Evolutionary conservation across 202 grass and related monocot genomes (phyloP).

Genomic region (Elaeis oleifera): DNA sequence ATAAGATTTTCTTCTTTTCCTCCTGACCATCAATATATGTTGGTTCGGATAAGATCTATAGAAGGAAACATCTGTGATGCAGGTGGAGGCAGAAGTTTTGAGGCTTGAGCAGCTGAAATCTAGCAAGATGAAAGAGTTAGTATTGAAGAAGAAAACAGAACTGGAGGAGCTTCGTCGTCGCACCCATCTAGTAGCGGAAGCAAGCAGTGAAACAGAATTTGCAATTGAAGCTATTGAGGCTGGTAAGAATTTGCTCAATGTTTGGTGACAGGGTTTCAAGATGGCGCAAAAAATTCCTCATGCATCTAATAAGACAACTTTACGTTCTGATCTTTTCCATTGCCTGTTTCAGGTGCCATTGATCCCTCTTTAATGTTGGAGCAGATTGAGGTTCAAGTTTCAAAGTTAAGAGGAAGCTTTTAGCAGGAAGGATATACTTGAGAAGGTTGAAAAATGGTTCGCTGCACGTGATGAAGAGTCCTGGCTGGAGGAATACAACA

Average conservation of each 20-base stretch:
- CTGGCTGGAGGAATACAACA: slow-evolving; percentile 97
- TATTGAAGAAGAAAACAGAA: slow-evolving; percentile 87
- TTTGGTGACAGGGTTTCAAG: no score
- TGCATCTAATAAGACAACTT: background rate
- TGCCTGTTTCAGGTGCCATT: slow-evolving; percentile 51
- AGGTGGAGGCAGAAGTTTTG: slow-evolving; percentile 85
- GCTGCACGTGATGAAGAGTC: slow-evolving; percentile 81
- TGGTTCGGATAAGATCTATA: slow-evolving; percentile 12
- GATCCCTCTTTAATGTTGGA: slow-evolving; percentile 70
- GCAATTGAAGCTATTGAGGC: slow-evolving; percentile 65
- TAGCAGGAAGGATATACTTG: slow-evolving; percentile 88
- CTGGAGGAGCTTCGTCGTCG: slow-evolving; percentile 65
- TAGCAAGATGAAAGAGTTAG: slow-evolving; percentile 87
- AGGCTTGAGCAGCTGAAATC: slow-evolving; percentile 83
- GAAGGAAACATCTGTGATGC: slow-evolving; percentile 17
- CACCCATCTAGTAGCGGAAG: slow-evolving; percentile 57
- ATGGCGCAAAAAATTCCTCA: no score
- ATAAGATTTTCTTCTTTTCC: slow-evolving; percentile 5
- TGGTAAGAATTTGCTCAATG: slow-evolving; percentile 28
- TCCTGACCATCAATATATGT: background rate
- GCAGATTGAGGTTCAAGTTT: slow-evolving; percentile 72
- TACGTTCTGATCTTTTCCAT: slow-evolving; percentile 5
- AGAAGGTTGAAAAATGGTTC: slow-evolving; percentile 83
- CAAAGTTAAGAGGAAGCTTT: slow-evolving; percentile 90
- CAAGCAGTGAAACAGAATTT: slow-evolving; percentile 59